Evolutionary conservation across 192 early-diverging fungal species (phyloP).

Genomic region (Gryganskiella cystojenkinii): DNA sequence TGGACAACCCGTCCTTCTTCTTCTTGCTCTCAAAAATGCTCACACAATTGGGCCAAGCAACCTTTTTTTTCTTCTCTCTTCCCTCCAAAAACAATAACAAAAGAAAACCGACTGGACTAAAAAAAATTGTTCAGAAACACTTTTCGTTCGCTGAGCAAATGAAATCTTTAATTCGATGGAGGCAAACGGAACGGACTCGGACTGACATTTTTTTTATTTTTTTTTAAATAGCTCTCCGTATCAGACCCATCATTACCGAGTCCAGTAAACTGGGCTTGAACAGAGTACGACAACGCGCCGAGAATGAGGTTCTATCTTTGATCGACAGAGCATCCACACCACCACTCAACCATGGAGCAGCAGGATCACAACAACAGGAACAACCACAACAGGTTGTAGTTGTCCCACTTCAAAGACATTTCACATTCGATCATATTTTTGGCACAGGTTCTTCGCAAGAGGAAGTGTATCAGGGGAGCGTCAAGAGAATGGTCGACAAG

Average conservation of each 20-base stretch:
- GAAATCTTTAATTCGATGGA: no score
- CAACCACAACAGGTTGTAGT: constrained; percentile 37
- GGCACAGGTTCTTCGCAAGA: constrained; percentile 66
- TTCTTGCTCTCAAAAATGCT: constrained; percentile 8
- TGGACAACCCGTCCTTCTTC: neutral
- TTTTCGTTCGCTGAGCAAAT: no score
- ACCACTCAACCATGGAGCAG: neutral
- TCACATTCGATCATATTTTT: constrained; percentile 78
- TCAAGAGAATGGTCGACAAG: constrained; percentile 57
- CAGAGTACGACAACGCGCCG: constrained; percentile 22
- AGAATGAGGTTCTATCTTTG: constrained; percentile 34
- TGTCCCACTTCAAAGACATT: constrained; percentile 47
- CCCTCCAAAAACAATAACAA: neutral
- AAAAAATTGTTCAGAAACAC: no score
- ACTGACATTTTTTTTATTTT: no score
- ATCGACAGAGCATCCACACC: constrained; percentile 39
- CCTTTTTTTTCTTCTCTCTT: neutral
- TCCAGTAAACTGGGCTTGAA: constrained; percentile 4
- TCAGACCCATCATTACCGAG: constrained; percentile 43
- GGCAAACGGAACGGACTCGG: no score
- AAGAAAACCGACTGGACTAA: neutral
- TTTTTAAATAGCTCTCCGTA: constrained; percentile 34
- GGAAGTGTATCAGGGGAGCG: constrained; percentile 65
- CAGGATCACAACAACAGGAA: constrained; percentile 20
- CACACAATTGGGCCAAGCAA: neutral